These are phyloP conservation scores for Taiozyma onychis DNA, from an alignment of 1,139 yeast species.

Conservation along the genomic window DNA sequence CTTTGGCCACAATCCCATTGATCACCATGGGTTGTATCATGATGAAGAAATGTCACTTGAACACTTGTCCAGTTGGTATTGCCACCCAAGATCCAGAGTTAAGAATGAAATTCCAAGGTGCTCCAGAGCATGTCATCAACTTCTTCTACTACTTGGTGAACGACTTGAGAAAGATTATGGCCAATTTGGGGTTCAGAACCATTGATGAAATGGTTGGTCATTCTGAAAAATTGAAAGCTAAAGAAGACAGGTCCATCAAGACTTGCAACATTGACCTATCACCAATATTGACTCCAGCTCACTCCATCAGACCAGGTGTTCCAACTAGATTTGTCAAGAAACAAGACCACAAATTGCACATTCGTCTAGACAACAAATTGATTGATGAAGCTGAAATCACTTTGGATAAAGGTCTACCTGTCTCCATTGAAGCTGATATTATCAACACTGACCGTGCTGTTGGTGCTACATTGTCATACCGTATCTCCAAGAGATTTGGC, in stretches of 20 bases:
- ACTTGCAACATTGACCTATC: constrained; percentile 87
- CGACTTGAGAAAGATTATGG: constrained; percentile 91
- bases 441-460: constrained; percentile 95
- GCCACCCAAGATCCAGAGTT: constrained; percentile 97
- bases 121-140: constrained; percentile 97
- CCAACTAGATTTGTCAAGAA: constrained; percentile 90
- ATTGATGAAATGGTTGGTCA: constrained; percentile 98
- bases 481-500: constrained; percentile 90
- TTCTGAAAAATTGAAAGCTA: constrained; percentile 81
- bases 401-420: constrained; percentile 90
- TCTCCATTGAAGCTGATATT: constrained; percentile 86
- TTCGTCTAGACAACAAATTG: constrained; percentile 89
- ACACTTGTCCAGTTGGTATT: constrained; percentile 96
- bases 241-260: constrained; percentile 87
- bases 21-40: constrained; percentile 97
- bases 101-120: constrained; percentile 88
- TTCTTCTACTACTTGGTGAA: constrained; percentile 93
- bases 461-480: constrained; percentile 90
- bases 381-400: constrained; percentile 95
- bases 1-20: constrained; percentile 94
- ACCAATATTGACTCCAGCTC: constrained; percentile 95
- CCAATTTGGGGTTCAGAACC: constrained; percentile 89
- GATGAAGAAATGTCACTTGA: constrained; percentile 91
- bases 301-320: constrained; percentile 95
- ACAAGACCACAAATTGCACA: constrained; percentile 91